Conservation (phyloP, 2,329 filamentous ascomycete genomes). For the Aureobasidium sp. region DNA sequence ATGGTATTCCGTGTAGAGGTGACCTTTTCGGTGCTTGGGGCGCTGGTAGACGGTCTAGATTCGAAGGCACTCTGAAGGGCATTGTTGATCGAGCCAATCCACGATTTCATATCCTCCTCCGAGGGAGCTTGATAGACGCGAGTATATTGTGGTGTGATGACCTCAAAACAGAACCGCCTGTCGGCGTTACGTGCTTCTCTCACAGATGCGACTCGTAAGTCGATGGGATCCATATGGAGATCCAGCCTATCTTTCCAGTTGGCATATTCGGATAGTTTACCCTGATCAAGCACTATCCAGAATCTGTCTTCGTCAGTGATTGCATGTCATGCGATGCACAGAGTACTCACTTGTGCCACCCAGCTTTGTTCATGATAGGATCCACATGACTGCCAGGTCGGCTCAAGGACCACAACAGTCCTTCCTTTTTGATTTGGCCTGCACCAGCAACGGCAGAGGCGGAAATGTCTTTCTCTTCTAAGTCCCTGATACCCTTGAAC, state of each 20-base stretch:
- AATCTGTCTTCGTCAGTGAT: constrained; percentile 53
- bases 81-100: constrained; percentile 96
- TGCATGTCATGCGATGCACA: constrained; percentile 18
- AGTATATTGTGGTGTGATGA: constrained; percentile 93
- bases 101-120: constrained; percentile 94
- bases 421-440: constrained; percentile 77
- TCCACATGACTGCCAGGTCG: constrained; percentile 90
- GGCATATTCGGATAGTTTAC: constrained; percentile 93
- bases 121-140: constrained; percentile 96
- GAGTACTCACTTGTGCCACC: constrained; percentile 87
- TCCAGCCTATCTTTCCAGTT: constrained; percentile 99
- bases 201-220: constrained; percentile 92
- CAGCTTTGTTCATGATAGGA: constrained; percentile 89
- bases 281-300: constrained; percentile 96
- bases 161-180: constrained; percentile 92
- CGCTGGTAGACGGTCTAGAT: constrained; percentile 45
- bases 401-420: constrained; percentile 87
- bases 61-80: constrained; percentile 94
- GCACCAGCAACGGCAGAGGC: constrained; percentile 47
- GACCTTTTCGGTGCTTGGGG: constrained; percentile 41
- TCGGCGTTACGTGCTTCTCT: constrained; percentile 92
- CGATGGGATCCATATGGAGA: constrained; percentile 95
- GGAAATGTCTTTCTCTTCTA: constrained; percentile 69
- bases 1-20: constrained; percentile 70
- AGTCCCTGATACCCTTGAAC: constrained; percentile 86